Percentiles rank a stretch among this genome's conserved stretches.
Conservation (phyloP, 352 stramenopile species). For the Pythium diclinum region DNA sequence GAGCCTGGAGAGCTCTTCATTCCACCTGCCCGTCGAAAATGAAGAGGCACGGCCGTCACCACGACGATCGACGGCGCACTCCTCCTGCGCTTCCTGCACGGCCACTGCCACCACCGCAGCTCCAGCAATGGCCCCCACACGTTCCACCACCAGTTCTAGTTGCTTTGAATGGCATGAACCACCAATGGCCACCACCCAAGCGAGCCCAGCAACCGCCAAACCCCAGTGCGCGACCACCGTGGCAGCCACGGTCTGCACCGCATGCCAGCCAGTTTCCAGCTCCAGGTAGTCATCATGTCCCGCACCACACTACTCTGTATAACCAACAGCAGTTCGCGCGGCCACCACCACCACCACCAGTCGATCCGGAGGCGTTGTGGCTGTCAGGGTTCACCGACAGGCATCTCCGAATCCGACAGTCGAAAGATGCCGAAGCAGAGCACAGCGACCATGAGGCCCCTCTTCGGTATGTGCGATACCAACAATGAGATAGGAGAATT, state of each 20-base stretch:
- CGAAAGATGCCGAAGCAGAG: not conserved
- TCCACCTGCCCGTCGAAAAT: not conserved
- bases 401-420: not conserved
- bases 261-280: not conserved
- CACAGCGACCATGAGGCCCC: not conserved
- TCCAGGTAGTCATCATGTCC: not conserved
- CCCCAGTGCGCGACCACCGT: not conserved
- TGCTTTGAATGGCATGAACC: not conserved
- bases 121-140: not conserved
- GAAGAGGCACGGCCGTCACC: not conserved
- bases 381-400: constrained; percentile 12
- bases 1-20: not conserved
- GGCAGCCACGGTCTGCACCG: not conserved
- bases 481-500: not conserved
- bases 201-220: not conserved
- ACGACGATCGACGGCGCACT: not conserved
- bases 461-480: not conserved
- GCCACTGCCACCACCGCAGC: not conserved
- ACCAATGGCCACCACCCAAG: not conserved
- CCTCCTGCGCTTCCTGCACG: not conserved
- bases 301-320: not conserved
- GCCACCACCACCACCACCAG: not conserved
- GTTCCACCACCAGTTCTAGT: not conserved
- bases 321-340: not conserved
- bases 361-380: constrained; percentile 16